Base-by-base conservation (phyloP, 2,329 filamentous ascomycete genomes). In the Arthrinium puccinioides region DNA sequence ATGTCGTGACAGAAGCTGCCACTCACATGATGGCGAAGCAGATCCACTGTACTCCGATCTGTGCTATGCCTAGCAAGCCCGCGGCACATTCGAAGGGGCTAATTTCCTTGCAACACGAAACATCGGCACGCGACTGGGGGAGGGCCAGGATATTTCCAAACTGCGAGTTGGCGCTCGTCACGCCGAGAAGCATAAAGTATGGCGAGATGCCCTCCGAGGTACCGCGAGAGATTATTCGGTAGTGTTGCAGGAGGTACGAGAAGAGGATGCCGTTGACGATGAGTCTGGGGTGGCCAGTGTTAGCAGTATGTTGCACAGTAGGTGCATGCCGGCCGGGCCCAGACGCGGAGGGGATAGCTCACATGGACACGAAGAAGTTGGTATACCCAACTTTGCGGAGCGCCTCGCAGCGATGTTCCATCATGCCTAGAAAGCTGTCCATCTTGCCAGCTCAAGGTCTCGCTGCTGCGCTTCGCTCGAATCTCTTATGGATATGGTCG, bases 201-300 rank as follows among this genome's bases (percentile, higher is more conserved):
- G 92, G 90, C 21, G 89, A 96, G 44, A 98, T 89, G 44, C 92
- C 92, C 59, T 94, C 90, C 16, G 90, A 94, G 11, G 87, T 92
- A 43, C 82, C 78, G 38, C 88, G 79, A 27, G 76, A 70, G 49
- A 95, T 86, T 62, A 98, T 97, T 53, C 92, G 87, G 59, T 84
- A 76, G 63, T 97, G 90, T 59, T 98, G 92, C 1, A 92, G 92
- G 3, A 97, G 74, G 65, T 98, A 98, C 23, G 90, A 97, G 41
- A 94, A 66, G 44, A 96, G 70, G 51, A 97, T 89, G 40, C 90
- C 90, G 50, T 94, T 57, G 44, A 97, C 71, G 49, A 97, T 87
- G 52, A 94, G 56, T 44, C 74, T 79, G 49, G 10, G 43, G 18
- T 15, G 9, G 7, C n/a, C n/a, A n/a, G n/a, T 5, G 38, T 59